Percentiles rank a stretch among this genome's conserved stretches.
Conservation (phyloP, 1,284 basidiomycete genomes). For the Ceratobasidium sp. region DNA sequence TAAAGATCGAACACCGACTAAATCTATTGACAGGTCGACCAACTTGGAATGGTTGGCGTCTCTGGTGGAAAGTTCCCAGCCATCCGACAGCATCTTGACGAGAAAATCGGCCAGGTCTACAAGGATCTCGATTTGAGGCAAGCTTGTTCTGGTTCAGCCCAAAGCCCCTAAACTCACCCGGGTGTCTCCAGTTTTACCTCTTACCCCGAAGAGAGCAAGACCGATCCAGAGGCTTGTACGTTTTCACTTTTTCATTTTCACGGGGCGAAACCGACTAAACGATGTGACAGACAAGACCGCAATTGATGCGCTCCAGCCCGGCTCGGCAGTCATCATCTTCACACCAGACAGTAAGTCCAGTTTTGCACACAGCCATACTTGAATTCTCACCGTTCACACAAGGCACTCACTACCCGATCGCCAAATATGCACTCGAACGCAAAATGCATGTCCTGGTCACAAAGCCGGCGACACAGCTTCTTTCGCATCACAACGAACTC, state of each 20-base stretch:
- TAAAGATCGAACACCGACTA: neutral
- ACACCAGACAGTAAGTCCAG: constrained; percentile 77
- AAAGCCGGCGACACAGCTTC: constrained; percentile 88
- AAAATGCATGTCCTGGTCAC: constrained; percentile 90
- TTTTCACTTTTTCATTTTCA: constrained; percentile 38
- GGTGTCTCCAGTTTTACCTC: constrained; percentile 66
- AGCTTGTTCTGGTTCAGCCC: constrained; percentile 45
- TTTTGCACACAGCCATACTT: neutral
- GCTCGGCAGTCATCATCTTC: constrained; percentile 88
- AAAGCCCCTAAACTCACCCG: neutral
- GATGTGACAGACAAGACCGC: constrained; percentile 75
- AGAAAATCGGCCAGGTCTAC: constrained; percentile 86
- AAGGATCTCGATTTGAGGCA: constrained; percentile 84
- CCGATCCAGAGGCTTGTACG: constrained; percentile 84
- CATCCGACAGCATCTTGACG: constrained; percentile 79
- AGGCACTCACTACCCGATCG: constrained; percentile 87
- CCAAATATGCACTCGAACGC: constrained; percentile 82
- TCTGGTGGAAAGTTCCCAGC: constrained; percentile 81
- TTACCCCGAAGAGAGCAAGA: constrained; percentile 73
- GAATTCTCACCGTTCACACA: constrained; percentile 53
- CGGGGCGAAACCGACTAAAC: neutral
- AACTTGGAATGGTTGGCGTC: constrained; percentile 83
- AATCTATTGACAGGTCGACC: constrained; percentile 59
- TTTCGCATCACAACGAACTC: constrained; percentile 81
- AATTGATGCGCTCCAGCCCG: constrained; percentile 78